Conservation (phyloP, 352 stramenopile species). For the Saprolegnia diclina region DNA sequence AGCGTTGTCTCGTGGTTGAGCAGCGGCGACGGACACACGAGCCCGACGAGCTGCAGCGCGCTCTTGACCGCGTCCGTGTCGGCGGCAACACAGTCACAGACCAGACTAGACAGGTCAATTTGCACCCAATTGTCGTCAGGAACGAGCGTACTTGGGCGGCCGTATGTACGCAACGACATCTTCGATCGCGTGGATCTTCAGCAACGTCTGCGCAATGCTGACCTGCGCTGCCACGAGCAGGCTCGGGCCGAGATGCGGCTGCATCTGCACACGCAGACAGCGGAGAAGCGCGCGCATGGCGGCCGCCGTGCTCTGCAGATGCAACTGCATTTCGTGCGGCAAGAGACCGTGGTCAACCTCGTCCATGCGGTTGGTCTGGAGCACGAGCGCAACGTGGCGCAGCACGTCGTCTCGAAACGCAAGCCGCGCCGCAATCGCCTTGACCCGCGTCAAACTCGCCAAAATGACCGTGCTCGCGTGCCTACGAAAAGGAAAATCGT, state of each 20-base stretch:
- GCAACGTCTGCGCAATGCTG: slow-evolving; percentile 56
- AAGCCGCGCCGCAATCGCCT: slow-evolving; percentile 32
- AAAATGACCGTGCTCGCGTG: slow-evolving; percentile 73
- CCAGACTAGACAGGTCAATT: neutral
- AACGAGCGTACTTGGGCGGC: slow-evolving; percentile 37
- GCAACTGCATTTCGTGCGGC: slow-evolving; percentile 37
- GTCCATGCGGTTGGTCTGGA: slow-evolving; percentile 70
- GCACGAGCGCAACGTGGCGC: slow-evolving; percentile 56
- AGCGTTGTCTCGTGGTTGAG: slow-evolving; percentile 2
- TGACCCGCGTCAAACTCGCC: slow-evolving; percentile 42
- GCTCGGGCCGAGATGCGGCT: slow-evolving; percentile 42
- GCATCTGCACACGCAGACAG: slow-evolving; percentile 45
- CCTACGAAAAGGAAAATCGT: slow-evolving; percentile 20
- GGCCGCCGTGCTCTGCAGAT: slow-evolving; percentile 48
- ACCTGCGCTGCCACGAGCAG: slow-evolving; percentile 51
- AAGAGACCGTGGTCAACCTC: slow-evolving; percentile 40
- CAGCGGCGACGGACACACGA: slow-evolving; percentile 38
- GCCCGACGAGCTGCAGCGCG: slow-evolving; percentile 54
- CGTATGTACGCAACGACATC: slow-evolving; percentile 55
- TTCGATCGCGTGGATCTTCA: slow-evolving; percentile 60
- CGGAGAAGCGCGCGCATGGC: slow-evolving; percentile 53
- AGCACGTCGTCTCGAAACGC: slow-evolving; percentile 55
- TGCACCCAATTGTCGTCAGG: too few species aligned
- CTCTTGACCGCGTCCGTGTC: slow-evolving; percentile 39
- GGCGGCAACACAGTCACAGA: slow-evolving; percentile 37